Base-by-base conservation (phyloP, 768 basidiomycete genomes). In the Pleurotus cornucopiae region DNA sequence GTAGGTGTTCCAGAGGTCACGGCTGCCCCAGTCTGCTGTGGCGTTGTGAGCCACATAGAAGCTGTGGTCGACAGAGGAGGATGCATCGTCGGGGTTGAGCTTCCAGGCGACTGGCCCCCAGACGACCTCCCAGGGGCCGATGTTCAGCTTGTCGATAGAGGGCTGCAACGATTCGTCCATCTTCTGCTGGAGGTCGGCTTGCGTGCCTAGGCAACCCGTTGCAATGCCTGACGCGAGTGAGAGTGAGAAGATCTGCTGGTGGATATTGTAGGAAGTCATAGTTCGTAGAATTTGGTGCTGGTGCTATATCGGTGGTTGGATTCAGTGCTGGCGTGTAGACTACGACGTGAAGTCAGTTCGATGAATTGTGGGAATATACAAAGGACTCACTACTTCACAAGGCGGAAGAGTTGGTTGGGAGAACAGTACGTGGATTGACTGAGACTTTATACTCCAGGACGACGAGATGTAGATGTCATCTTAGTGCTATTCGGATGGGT, bases 251-350 rank as follows among this genome's bases (percentile, higher is more conserved):
- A 49, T 21, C 30, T 49, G 49, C 18, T 49, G 49, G 11, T 49
- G 49, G n/a, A 49, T 49, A 14, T 49, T 49, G 49, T 49, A 49
- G 12, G 49, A 49, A 7, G 49, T 34, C 49, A 49, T 49, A 9
- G n/a, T 40, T 3, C 21, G 64, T 67, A 23, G 39, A 74, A 73
- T 72, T 70, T 58, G 72, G 62, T n/a, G 73, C 74, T 57, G 74
- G 74, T 12, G 73, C 74, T 58, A 74, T 73, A 1, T 69, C 70
- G 30, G 55, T 46, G 7, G 59, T 62, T 4, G 69, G 64, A 48
- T 69, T 60, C 21, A 60, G 44, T 45, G 65, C 26, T 4, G 47
- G 46, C 4, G 57, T 25, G 30, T 61, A 54, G 56, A 63, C 60
- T 25, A 57, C 69, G 53, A 60, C 63, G 3, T 62, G 11, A 11